Evolutionary conservation across 306 rosid species (phyloP).

Genomic region (Cucurbita ficifolia): DNA sequence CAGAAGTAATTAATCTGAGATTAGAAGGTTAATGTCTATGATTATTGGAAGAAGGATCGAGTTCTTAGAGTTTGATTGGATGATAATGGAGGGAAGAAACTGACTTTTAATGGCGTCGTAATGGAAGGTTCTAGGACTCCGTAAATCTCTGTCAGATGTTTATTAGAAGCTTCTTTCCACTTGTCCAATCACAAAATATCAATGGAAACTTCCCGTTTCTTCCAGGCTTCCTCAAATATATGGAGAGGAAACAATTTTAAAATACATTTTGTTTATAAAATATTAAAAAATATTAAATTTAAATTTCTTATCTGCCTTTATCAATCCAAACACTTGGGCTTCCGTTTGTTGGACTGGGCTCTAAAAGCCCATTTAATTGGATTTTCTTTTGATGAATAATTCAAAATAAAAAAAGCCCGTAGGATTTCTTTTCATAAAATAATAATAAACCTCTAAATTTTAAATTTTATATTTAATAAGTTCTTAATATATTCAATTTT

Average conservation of each 20-base stretch:
- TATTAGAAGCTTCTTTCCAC: not conserved
- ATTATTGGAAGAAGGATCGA: not conserved
- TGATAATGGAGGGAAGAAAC: not conserved
- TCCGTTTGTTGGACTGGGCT: not conserved
- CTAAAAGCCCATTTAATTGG: not conserved
- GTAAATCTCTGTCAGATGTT: not conserved
- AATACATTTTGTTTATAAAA: not conserved
- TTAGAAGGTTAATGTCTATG: not conserved
- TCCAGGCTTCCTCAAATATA: not conserved
- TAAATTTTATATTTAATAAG: too few species aligned
- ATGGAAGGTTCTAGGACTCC: conserved; percentile 1
- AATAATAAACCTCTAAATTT: too few species aligned
- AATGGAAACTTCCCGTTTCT: conserved; percentile 1
- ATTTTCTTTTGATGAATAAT: too few species aligned
- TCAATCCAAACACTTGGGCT: not conserved
- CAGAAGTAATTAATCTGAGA: not conserved
- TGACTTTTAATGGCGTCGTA: conserved; percentile 1
- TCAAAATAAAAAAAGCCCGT: too few species aligned
- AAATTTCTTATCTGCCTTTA: not conserved
- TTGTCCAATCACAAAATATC: not conserved
- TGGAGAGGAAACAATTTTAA: not conserved
- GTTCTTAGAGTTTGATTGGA: not conserved
- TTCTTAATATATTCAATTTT: too few species aligned
- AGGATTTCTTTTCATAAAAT: too few species aligned
- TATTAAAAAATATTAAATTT: too few species aligned